phyloP scores from a whole-genome alignment of 2,329 filamentous ascomycete genomes.

The Ophidiomyces ophidiicola region DNA sequence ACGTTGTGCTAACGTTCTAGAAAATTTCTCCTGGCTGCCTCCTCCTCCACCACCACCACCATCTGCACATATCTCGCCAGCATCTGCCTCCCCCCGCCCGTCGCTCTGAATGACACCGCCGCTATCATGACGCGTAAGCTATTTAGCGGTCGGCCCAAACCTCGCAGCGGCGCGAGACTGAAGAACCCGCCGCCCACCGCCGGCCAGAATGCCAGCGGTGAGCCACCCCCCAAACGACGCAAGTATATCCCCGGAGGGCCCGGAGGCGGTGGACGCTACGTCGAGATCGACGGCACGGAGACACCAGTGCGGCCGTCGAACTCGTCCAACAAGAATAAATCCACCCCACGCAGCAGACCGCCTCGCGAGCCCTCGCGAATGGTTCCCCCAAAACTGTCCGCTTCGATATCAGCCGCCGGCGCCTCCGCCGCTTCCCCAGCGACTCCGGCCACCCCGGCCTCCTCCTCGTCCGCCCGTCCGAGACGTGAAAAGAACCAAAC shows the following conservation, averaged over 20 bases:
- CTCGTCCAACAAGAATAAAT: slow-evolving; percentile 32
- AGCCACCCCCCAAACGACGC: slow-evolving; percentile 57
- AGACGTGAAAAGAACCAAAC: slow-evolving; percentile 33
- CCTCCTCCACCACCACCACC: neutral
- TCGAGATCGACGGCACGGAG: slow-evolving; percentile 58
- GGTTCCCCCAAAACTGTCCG: slow-evolving; percentile 30
- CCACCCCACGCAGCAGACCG: slow-evolving; percentile 42
- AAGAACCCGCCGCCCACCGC: slow-evolving; percentile 22
- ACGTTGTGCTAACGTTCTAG: neutral
- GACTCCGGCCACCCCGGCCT: slow-evolving; percentile 26
- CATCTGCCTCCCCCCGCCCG: neutral
- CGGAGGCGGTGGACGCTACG: slow-evolving; percentile 71
- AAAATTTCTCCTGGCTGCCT: neutral
- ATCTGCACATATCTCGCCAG: neutral
- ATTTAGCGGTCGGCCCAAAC: slow-evolving; percentile 21
- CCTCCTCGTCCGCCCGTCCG: slow-evolving; percentile 31
- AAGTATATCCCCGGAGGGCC: slow-evolving; percentile 78
- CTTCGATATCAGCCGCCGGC: slow-evolving; percentile 22
- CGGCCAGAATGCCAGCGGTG: slow-evolving; percentile 28
- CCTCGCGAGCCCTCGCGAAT: slow-evolving; percentile 28
- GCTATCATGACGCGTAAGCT: slow-evolving; percentile 20
- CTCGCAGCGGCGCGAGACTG: slow-evolving; percentile 23
- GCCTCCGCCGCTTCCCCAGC: slow-evolving; percentile 25
- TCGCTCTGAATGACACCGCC: slow-evolving; percentile 20
- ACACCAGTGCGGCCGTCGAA: slow-evolving; percentile 34